phyloP scores from a whole-genome alignment of 2,329 filamentous ascomycete species.

The Nannizziopsis arthrosporioides region DNA sequence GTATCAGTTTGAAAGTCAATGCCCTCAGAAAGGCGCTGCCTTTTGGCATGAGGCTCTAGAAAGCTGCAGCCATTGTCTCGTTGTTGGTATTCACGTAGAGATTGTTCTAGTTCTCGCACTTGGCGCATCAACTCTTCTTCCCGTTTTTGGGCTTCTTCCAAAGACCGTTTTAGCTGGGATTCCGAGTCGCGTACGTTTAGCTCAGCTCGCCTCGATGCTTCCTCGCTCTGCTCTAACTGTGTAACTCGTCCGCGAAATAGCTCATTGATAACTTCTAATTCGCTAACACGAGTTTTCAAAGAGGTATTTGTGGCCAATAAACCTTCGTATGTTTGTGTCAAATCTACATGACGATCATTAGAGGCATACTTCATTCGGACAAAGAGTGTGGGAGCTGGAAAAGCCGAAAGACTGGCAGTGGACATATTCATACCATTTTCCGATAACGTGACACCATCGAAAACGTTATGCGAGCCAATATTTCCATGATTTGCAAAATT shows the following conservation, averaged over 20 bases:
- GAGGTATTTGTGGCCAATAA: conserved; percentile 69
- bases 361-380: conserved; percentile 46
- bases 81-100: conserved; percentile 28
- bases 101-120: conserved; percentile 62
- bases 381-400: conserved; percentile 48
- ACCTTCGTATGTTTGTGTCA: conserved; percentile 67
- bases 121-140: conserved; percentile 74
- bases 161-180: conserved; percentile 46
- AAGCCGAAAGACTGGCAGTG: conserved; percentile 40
- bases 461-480: conserved; percentile 64
- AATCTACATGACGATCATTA: conserved; percentile 54
- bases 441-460: conserved; percentile 58
- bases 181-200: conserved; percentile 45
- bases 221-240: conserved; percentile 66
- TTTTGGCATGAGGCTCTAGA: conserved; percentile 43
- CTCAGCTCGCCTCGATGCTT: conserved; percentile 51
- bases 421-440: conserved; percentile 54
- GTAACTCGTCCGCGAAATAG: conserved; percentile 63
- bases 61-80: conserved; percentile 19
- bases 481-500: conserved; percentile 56
- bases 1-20: conserved; percentile 26
- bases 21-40: conserved; percentile 45
- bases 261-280: conserved; percentile 89
- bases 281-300: conserved; percentile 88
- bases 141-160: conserved; percentile 65